phyloP scores from a whole-genome alignment of 2,329 filamentous ascomycete species.

The Trichoderma sp. region DNA sequence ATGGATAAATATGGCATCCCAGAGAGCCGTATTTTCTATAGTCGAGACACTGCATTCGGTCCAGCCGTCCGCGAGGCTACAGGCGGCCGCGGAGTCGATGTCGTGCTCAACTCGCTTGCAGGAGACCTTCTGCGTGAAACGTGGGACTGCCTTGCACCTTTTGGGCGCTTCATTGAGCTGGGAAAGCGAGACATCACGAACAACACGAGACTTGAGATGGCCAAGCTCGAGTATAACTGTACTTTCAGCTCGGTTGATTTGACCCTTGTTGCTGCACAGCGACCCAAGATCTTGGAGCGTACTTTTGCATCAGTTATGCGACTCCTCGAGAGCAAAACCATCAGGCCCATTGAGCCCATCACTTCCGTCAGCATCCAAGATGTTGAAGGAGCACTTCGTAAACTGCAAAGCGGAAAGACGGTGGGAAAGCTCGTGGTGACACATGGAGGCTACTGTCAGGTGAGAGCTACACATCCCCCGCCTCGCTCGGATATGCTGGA shows the following conservation, averaged over 20 bases:
- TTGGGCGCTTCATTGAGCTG: slow-evolving; percentile 53
- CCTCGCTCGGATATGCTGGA: slow-evolving; percentile 40
- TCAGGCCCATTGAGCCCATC: slow-evolving; percentile 45
- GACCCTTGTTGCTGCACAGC: slow-evolving; percentile 48
- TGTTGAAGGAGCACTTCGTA: slow-evolving; percentile 45
- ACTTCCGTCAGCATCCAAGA: slow-evolving; percentile 44
- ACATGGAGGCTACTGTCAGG: slow-evolving; percentile 47
- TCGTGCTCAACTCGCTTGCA: slow-evolving; percentile 61
- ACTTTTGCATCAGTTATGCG: slow-evolving; percentile 45
- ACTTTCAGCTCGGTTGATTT: slow-evolving; percentile 53
- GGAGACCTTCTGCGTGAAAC: slow-evolving; percentile 49
- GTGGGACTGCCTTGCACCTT: slow-evolving; percentile 49
- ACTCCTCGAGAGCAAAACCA: slow-evolving; percentile 41
- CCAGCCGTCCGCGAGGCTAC: slow-evolving; percentile 35
- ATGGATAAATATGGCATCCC: slow-evolving; percentile 45
- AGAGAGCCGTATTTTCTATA: slow-evolving; percentile 39
- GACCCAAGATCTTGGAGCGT: slow-evolving; percentile 47
- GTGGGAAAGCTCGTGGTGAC: slow-evolving; percentile 52
- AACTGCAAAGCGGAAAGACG: slow-evolving; percentile 42
- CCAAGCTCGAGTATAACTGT: slow-evolving; percentile 52
- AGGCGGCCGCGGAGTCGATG: slow-evolving; percentile 64
- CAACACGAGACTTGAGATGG: slow-evolving; percentile 52
- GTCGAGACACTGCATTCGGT: slow-evolving; percentile 35
- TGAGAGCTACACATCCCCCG: slow-evolving; percentile 42
- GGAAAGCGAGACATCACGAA: slow-evolving; percentile 44